Percentiles rank a stretch among this genome's conserved stretches.
These are phyloP conservation scores for Acacia pycnantha DNA, from an alignment of 331 rosid genomes.

Conservation along the genomic window DNA sequence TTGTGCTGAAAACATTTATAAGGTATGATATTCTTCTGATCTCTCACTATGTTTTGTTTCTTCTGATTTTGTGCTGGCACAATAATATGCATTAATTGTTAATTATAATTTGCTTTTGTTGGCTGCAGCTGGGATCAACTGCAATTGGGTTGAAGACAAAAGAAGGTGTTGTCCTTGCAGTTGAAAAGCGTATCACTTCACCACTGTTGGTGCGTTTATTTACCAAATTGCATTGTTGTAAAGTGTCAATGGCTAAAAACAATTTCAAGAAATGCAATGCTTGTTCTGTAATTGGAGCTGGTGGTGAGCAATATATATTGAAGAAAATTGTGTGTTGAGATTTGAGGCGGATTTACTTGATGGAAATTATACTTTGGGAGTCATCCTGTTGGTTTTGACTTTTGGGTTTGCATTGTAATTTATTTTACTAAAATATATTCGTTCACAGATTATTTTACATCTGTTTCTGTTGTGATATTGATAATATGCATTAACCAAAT, in stretches of 20 bases:
- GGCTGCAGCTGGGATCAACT: slow-evolving; percentile 84
- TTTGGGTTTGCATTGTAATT: not conserved
- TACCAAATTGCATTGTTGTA: not conserved
- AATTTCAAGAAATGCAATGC: not conserved
- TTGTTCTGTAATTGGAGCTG: not conserved
- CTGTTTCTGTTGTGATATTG: not conserved
- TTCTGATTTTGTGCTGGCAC: not conserved
- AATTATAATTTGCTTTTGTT: slow-evolving; percentile 17
- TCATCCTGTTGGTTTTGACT: not conserved
- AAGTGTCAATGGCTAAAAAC: not conserved
- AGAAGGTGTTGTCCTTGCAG: slow-evolving; percentile 94
- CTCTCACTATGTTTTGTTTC: too few relatives aligned
- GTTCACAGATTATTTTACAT: not conserved
- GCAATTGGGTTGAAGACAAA: slow-evolving; percentile 95
- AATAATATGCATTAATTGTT: not conserved
- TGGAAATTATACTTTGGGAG: not conserved
- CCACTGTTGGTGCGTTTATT: slow-evolving; percentile 70
- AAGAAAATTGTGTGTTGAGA: not conserved
- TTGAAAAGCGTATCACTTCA: slow-evolving; percentile 94
- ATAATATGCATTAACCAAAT: not conserved
- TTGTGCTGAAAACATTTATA: too few relatives aligned
- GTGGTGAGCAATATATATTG: not conserved
- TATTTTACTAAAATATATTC: not conserved
- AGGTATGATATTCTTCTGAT: too few relatives aligned
- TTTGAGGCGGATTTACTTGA: not conserved